These are phyloP conservation scores for Ceratocystis cacaofunesta DNA, from an alignment of 2,329 filamentous ascomycete genomes.

Conservation along the genomic window DNA sequence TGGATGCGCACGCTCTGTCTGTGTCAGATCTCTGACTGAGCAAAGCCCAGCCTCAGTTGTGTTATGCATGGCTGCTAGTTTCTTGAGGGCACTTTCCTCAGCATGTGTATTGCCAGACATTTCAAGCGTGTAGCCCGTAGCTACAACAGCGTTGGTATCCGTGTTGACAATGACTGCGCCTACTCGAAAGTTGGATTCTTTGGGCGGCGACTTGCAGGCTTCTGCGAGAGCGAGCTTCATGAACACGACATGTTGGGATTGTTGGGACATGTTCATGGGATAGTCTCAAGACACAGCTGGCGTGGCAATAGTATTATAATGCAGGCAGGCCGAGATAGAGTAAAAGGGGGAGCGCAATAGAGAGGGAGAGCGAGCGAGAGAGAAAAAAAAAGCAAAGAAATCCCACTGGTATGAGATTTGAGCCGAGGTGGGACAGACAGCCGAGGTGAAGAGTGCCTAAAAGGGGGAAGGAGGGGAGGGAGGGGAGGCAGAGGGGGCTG, in stretches of 20 bases:
- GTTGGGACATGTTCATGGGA: neutral
- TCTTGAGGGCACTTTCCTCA: conserved; percentile 80
- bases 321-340: neutral
- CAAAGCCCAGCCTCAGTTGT: conserved; percentile 33
- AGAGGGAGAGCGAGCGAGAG: neutral
- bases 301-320: neutral
- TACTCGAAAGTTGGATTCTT: conserved; percentile 83
- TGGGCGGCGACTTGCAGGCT: conserved; percentile 44
- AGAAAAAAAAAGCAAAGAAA: neutral
- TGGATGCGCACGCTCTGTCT: conserved; percentile 19
- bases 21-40: conserved; percentile 26
- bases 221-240: conserved; percentile 12
- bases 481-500: neutral
- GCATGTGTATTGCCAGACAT: conserved; percentile 88
- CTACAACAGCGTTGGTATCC: conserved; percentile 44
- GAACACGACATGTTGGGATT: neutral
- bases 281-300: neutral
- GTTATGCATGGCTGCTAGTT: conserved; percentile 36
- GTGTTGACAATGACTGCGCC: conserved; percentile 69
- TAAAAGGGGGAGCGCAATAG: neutral
- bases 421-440: neutral
- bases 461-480: neutral
- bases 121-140: conserved; percentile 83
- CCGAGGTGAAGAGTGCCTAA: neutral
- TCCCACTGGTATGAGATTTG: neutral